Base-by-base conservation (phyloP, 495 filamentous ascomycete species). In the Hypoxylon lienhwacheense region DNA sequence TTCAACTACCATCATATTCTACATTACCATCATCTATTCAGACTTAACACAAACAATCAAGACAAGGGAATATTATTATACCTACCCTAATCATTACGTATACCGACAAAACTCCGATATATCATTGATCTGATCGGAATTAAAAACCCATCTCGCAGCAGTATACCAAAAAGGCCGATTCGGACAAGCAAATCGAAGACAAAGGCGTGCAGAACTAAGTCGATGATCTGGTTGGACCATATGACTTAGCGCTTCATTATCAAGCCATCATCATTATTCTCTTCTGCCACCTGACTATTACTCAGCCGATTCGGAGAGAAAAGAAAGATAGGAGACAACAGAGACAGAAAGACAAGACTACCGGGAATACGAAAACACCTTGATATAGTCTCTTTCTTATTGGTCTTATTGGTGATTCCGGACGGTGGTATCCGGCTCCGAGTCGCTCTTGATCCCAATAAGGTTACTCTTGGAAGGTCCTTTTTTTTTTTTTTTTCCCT, bases 211-310 rank as follows among this genome's bases (percentile, higher is more conserved):
- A 42, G 16, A 5, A 34, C 19, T 7, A 52, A 41, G 41, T 42
- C 39, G n/a, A 55, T 42, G 55, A 31, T 3, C 26, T 37, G 46
- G 51, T 37, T 43, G 35, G 25, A 37, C 51, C 58, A 55, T 47
- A 55, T 61, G 58, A 61, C 58, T 42, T 32, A 55, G 52, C 31
- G 42, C 28, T 61, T 61, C 52, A 61, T 61, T 61, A 61, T 61
- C 58, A 61, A 61, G 28, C 58, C 58, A 61, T 55, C 47, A 55
- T 61, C 52, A 32, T 61, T 55, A 47, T 46, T 55, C 32, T 8
- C 7, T 12, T 39, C 32, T 21, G 28, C 40, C 57, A 61, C 57
- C 57, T 61, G 57, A 61, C 41, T 42, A 47, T 47, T 52, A 55
- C 58, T 48, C 58, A 61, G 55, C 40, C 47, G 52, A 52, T 44